These are phyloP conservation scores for Eragrostis curvula DNA, from an alignment of 176 grass and related monocot species.

Conservation along the genomic window DNA sequence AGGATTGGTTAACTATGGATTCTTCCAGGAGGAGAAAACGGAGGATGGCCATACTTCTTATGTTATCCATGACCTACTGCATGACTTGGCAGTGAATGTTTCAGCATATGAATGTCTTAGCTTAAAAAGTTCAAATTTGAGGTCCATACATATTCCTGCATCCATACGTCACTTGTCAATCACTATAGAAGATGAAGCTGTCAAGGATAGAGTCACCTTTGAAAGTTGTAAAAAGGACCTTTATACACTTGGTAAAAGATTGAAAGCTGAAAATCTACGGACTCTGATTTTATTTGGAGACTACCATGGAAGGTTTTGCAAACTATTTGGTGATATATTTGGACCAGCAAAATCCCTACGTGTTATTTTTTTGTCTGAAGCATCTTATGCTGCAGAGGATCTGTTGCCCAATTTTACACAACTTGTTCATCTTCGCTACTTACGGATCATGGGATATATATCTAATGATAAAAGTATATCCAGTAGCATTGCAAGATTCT, in stretches of 20 bases:
- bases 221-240: conserved; percentile 1
- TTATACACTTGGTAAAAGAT: neutral
- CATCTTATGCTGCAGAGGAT: neutral
- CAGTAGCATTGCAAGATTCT: neutral
- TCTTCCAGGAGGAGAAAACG: neutral
- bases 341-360: neutral
- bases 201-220: neutral
- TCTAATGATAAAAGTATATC: neutral
- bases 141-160: neutral
- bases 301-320: conserved; percentile 7
- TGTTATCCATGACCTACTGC: conserved; percentile 34
- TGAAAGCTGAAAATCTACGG: conserved; percentile 25
- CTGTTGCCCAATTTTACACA: neutral
- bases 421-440: conserved; percentile 35
- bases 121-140: neutral
- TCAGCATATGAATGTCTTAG: conserved; percentile 26
- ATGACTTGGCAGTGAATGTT: conserved; percentile 24
- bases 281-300: conserved; percentile 34
- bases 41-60: neutral
- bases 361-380: neutral
- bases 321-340: neutral
- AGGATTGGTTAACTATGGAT: neutral
- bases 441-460: neutral
- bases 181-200: neutral
- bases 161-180: conserved; percentile 39